These are phyloP conservation scores for Trichosporon sp. DNA, from an alignment of 1,284 basidiomycete species.

Conservation along the genomic window DNA sequence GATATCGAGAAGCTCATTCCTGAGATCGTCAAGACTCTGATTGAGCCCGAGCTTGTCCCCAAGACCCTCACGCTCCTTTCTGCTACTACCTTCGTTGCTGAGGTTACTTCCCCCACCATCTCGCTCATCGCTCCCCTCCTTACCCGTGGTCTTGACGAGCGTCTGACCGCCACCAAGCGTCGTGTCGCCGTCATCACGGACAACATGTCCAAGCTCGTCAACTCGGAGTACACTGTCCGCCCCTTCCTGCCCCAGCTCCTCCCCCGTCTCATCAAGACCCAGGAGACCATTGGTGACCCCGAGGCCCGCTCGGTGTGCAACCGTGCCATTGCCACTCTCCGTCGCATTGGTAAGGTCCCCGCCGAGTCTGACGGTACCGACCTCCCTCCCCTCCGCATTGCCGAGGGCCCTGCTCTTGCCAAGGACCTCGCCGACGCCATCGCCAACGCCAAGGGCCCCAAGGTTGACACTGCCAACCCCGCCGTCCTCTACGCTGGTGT, in stretches of 20 bases:
- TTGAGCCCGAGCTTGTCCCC: conserved; percentile 99
- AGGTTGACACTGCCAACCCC: conserved; percentile 55
- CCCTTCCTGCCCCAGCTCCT: conserved; percentile 94
- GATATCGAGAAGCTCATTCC: conserved; percentile 87
- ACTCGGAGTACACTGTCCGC: conserved; percentile 87
- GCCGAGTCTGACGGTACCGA: conserved; percentile 75
- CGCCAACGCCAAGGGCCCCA: conserved; percentile 66
- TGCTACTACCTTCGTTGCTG: conserved; percentile 99
- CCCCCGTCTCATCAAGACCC: conserved; percentile 89
- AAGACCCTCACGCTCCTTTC: conserved; percentile 94
- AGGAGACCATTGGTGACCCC: conserved; percentile 85
- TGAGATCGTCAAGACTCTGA: conserved; percentile 78
- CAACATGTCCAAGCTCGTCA: conserved; percentile 98
- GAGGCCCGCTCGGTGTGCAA: conserved; percentile 86
- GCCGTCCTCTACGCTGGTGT: conserved; percentile 66
- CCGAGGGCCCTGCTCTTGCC: conserved; percentile 62
- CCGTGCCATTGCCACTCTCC: conserved; percentile 85
- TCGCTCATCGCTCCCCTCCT: conserved; percentile 98
- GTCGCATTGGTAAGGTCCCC: conserved; percentile 84
- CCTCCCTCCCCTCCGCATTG: conserved; percentile 72
- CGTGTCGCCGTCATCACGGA: conserved; percentile 95
- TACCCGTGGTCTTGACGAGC: conserved; percentile 90
- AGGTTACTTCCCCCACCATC: conserved; percentile 98
- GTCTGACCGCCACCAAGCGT: conserved; percentile 90
- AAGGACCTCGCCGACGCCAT: conserved; percentile 66